Evolutionary conservation across 202 grass and related monocot genomes (phyloP).

Genomic region (Sporobolus alterniflorus): DNA sequence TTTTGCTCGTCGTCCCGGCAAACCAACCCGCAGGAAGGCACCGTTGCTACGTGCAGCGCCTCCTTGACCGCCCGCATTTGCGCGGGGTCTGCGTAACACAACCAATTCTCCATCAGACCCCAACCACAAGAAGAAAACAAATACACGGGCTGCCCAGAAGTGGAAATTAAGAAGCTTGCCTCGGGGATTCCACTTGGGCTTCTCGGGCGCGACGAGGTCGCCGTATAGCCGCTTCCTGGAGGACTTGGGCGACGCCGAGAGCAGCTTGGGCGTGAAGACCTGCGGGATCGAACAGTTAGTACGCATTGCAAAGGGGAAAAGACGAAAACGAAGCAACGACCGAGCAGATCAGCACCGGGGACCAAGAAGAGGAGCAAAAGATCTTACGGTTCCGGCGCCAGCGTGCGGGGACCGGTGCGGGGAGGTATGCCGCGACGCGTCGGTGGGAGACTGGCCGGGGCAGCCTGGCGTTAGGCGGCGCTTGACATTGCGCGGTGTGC

Average conservation of each 20-base stretch:
- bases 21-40: constrained; percentile 57
- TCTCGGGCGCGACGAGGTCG: constrained; percentile 46
- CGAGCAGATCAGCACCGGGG: constrained; percentile 1
- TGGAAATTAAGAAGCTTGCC: constrained; percentile 45
- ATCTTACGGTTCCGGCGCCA: constrained; percentile 36
- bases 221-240: constrained; percentile 78
- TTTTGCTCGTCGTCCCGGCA: constrained; percentile 82
- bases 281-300: constrained; percentile 44
- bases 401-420: constrained; percentile 37
- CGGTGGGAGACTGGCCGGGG: neutral
- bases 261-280: constrained; percentile 40
- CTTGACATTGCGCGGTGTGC: constrained; percentile 48
- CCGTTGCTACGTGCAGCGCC: constrained; percentile 74
- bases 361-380: neutral
- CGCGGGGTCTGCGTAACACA: constrained; percentile 52
- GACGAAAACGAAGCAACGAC: neutral
- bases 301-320: constrained; percentile 4
- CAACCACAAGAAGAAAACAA: neutral
- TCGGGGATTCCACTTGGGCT: constrained; percentile 66
- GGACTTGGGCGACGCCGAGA: constrained; percentile 71
- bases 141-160: neutral
- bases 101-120: constrained; percentile 25
- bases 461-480: constrained; percentile 39
- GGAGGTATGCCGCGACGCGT: constrained; percentile 36
- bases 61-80: constrained; percentile 88